These are phyloP conservation scores for Kodamaea derodonti DNA, from an alignment of 1,139 yeast species.

Conservation along the genomic window DNA sequence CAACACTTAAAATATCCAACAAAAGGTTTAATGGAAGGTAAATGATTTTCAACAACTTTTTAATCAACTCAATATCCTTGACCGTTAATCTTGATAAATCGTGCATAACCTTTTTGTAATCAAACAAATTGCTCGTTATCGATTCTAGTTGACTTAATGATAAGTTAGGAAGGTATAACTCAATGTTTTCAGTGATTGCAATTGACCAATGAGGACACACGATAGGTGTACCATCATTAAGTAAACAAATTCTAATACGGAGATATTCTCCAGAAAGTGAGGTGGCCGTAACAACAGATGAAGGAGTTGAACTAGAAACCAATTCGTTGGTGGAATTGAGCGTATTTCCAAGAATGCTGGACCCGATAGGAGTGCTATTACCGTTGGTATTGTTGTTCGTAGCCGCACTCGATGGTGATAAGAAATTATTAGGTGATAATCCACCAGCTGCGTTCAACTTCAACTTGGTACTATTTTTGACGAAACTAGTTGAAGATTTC, in stretches of 20 bases:
- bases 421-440: slow-evolving; percentile 40
- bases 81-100: slow-evolving; percentile 38
- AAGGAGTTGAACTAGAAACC: slow-evolving; percentile 23
- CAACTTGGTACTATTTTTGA: slow-evolving; percentile 28
- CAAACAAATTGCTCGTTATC: slow-evolving; percentile 41
- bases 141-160: slow-evolving; percentile 40
- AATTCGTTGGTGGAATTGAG: slow-evolving; percentile 17
- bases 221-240: slow-evolving; percentile 83
- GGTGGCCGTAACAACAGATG: slow-evolving; percentile 87
- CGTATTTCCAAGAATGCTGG: slow-evolving; percentile 10
- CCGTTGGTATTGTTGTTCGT: slow-evolving; percentile 1
- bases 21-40: slow-evolving; percentile 64
- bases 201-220: slow-evolving; percentile 73
- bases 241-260: slow-evolving; percentile 63
- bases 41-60: slow-evolving; percentile 38
- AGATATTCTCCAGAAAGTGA: slow-evolving; percentile 81
- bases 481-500: slow-evolving; percentile 70
- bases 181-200: slow-evolving; percentile 53
- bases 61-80: slow-evolving; percentile 34
- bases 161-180: slow-evolving; percentile 45
- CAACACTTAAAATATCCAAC: slow-evolving; percentile 49
- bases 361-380: slow-evolving; percentile 2
- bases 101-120: slow-evolving; percentile 39
- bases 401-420: slow-evolving; percentile 25
- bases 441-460: slow-evolving; percentile 39